These are phyloP conservation scores for Rhodotorula taiwanensis DNA, from an alignment of 768 basidiomycete genomes.

Conservation along the genomic window DNA sequence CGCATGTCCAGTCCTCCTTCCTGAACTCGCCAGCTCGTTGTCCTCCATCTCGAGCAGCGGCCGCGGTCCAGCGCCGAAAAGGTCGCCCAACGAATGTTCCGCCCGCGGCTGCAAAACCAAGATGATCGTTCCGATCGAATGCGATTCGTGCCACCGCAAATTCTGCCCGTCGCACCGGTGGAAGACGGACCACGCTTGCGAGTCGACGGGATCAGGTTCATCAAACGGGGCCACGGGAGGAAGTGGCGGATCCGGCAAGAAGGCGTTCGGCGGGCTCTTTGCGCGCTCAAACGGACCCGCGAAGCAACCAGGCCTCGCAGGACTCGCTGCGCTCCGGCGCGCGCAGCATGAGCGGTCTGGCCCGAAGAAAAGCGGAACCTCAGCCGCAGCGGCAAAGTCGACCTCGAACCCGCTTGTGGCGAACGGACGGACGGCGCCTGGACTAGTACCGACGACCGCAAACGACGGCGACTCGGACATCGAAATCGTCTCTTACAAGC, in stretches of 20 bases:
- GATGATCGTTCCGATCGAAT: slow-evolving; percentile 31
- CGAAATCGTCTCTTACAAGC: slow-evolving; percentile 11
- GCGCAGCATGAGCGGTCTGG: slow-evolving; percentile 16
- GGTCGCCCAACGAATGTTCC: slow-evolving; percentile 17
- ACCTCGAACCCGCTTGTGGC: neutral
- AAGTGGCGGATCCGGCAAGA: neutral
- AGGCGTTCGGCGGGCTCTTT: neutral
- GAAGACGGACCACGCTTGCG: slow-evolving; percentile 28
- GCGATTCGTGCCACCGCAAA: slow-evolving; percentile 6
- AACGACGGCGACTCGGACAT: slow-evolving; percentile 20
- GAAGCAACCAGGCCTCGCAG: slow-evolving; percentile 2
- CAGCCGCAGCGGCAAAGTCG: neutral
- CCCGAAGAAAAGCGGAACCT: neutral
- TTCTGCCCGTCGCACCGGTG: slow-evolving; percentile 33
- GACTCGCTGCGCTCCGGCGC: slow-evolving; percentile 22
- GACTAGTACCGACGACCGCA: no score
- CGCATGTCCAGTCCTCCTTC: slow-evolving; percentile 23
- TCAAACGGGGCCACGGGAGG: no score
- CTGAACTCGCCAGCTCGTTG: slow-evolving; percentile 1
- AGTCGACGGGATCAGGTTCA: neutral
- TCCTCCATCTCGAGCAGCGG: no score
- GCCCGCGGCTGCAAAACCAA: slow-evolving; percentile 27
- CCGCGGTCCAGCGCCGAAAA: neutral
- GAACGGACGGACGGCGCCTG: neutral
- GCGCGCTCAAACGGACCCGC: neutral